Conservation (phyloP, 208 protist species). For the Herpetomonas tarakana region DNA sequence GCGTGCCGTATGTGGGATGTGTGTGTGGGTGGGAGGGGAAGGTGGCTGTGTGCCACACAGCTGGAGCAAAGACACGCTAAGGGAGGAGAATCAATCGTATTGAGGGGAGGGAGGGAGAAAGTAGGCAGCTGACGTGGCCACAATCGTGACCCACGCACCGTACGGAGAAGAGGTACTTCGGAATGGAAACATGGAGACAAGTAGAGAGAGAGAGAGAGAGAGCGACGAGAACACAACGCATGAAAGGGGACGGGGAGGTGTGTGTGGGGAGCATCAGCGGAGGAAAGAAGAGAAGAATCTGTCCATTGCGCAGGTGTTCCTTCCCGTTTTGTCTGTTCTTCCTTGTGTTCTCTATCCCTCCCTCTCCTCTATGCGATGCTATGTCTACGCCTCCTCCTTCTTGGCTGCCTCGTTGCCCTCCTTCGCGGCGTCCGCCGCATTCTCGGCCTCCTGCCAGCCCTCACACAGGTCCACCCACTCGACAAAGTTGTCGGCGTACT, state of each 20-base stretch:
- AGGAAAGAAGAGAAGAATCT: no score
- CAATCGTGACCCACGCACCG: background rate
- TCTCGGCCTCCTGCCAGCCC: conserved; percentile 21
- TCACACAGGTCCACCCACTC: conserved; percentile 73
- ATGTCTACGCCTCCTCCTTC: conserved; percentile 7
- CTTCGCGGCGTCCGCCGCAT: background rate
- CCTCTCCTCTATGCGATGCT: no score
- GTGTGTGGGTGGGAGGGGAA: background rate
- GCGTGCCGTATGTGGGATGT: background rate
- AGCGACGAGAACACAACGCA: no score
- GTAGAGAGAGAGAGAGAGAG: conserved; percentile 6
- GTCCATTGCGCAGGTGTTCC: no score
- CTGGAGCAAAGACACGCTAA: background rate
- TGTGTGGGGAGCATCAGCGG: no score
- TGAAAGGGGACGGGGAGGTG: no score
- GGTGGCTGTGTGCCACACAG: background rate
- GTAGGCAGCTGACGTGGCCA: background rate
- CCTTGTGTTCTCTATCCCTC: no score
- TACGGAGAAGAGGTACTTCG: background rate
- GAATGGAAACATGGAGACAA: background rate
- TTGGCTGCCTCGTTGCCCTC: conserved; percentile 7
- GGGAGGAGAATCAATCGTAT: background rate
- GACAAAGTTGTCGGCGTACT: conserved; percentile 47
- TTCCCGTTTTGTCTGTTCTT: no score
- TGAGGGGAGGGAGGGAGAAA: background rate